Evolutionary conservation across 352 stramenopile species (phyloP), one percentile per base, ranked within the genome.

Genomic region (Phytophthora pini): DNA sequence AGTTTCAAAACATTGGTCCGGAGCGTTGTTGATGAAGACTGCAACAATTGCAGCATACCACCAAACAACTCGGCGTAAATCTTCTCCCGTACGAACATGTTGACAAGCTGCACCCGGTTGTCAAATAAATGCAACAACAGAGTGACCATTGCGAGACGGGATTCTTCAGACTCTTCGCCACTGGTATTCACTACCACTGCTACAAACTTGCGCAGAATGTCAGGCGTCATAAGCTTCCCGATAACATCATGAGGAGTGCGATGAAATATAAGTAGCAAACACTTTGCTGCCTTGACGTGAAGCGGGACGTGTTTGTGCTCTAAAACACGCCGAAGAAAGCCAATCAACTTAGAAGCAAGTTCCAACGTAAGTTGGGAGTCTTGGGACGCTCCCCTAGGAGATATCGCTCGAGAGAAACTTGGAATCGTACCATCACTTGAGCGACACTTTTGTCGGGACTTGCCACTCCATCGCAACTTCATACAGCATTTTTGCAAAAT

Each of bases 401-500:
- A 68, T 38, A 38, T 13, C 34, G 20, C 12, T 34, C 44, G 24
- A 3, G 44, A 61, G 24, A 50, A 12, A 6, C 26, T 27, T 12
- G 34, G 39, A 11, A 65, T 73, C 26, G 61, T 58, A 15, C 2
- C 41, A 13, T 62, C 52, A 32, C 32, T 52, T 11, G 29, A 56
- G 24, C 49, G 29, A 13, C 24, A 41, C 5, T 39, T 56, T 52
- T 77, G 48, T 20, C 56, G 40, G 5, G 38, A 40, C 17, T 68
- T 68, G 38, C 26, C 59, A 29, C 44, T 69, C 86, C 86, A 94
- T 39, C 83, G 82, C 62, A 94, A 68, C 51, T 81, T 88, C 17
- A 84, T 45, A 43, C 85, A 94, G 22, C 86, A 92, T 39, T 88
- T 92, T 31, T 90, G 84, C 29, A 95, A 61, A 15, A 95, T 73